Conservation (phyloP, 2,329 filamentous ascomycete genomes). For the Exophiala bonariae region DNA sequence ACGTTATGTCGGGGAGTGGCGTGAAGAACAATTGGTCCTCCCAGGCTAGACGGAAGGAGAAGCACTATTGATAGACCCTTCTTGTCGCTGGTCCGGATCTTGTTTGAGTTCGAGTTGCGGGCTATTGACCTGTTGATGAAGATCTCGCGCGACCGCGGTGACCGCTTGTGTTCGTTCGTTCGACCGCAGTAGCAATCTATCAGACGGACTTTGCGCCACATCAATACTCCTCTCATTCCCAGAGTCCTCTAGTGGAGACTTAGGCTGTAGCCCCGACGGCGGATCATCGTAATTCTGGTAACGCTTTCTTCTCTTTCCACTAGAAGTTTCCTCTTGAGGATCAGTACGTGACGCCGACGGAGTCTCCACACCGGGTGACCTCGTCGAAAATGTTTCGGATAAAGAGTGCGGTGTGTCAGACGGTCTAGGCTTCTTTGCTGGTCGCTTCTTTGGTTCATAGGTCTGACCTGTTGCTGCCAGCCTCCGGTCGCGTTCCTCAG, state of each 20-base stretch:
- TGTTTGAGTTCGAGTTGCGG: conserved; percentile 6
- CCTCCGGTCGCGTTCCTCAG: conserved; percentile 26
- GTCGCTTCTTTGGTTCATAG: conserved; percentile 28
- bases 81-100: conserved; percentile 6
- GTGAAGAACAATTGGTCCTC: too few species aligned
- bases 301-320: conserved; percentile 19
- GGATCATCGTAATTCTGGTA: conserved; percentile 13
- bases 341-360: conserved; percentile 12
- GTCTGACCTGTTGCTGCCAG: conserved; percentile 25
- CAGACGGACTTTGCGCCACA: conserved; percentile 21
- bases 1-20: too few species aligned
- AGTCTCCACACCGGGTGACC: conserved; percentile 19
- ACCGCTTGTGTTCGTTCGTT: conserved; percentile 18
- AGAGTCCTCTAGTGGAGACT: conserved; percentile 20
- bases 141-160: conserved; percentile 13
- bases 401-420: conserved; percentile 22
- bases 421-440: conserved; percentile 25
- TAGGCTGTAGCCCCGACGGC: conserved; percentile 2
- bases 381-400: conserved; percentile 14
- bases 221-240: conserved; percentile 19
- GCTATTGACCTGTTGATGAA: conserved; percentile 11
- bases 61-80: conserved; percentile 3
- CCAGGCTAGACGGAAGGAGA: conserved; percentile 5
- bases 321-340: conserved; percentile 18
- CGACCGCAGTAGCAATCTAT: conserved; percentile 19